Percentiles rank a stretch among this genome's conserved stretches.
Evolutionary conservation across 495 filamentous ascomycete genomes (phyloP).

Genomic region (Tuber umbilicatum): DNA sequence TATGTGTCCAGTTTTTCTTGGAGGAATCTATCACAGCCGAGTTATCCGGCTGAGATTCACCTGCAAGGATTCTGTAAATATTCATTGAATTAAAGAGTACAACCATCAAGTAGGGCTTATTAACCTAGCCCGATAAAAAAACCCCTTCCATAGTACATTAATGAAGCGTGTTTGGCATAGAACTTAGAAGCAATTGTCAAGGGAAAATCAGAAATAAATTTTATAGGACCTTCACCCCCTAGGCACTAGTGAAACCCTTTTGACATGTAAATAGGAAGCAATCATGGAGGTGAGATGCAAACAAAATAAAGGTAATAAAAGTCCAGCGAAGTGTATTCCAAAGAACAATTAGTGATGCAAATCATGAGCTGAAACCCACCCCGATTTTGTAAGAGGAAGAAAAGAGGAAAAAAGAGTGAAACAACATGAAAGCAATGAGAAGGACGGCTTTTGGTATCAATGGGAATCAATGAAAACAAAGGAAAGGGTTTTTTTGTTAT

Average conservation of each 20-base stretch:
- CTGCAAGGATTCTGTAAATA: neutral
- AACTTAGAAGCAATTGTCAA: neutral
- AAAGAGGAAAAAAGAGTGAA: neutral
- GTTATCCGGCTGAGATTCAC: neutral
- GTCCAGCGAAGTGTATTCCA: neutral
- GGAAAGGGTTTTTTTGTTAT: neutral
- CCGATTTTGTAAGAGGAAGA: too few species aligned
- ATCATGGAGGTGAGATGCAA: neutral
- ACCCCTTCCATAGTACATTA: neutral
- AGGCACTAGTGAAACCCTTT: neutral
- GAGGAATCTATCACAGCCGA: neutral
- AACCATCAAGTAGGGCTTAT: neutral
- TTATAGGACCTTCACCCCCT: neutral
- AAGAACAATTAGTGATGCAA: neutral
- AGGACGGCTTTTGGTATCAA: neutral
- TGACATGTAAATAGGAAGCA: neutral
- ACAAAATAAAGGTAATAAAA: neutral
- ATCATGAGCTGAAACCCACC: neutral
- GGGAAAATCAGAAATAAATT: neutral
- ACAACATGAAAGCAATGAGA: neutral
- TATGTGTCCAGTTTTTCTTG: neutral
- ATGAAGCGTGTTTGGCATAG: neutral
- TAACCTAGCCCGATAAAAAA: neutral
- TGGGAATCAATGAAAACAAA: neutral
- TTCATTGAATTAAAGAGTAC: neutral